Conservation (phyloP, 495 filamentous ascomycete species). For the Hypoxylon rickii region DNA sequence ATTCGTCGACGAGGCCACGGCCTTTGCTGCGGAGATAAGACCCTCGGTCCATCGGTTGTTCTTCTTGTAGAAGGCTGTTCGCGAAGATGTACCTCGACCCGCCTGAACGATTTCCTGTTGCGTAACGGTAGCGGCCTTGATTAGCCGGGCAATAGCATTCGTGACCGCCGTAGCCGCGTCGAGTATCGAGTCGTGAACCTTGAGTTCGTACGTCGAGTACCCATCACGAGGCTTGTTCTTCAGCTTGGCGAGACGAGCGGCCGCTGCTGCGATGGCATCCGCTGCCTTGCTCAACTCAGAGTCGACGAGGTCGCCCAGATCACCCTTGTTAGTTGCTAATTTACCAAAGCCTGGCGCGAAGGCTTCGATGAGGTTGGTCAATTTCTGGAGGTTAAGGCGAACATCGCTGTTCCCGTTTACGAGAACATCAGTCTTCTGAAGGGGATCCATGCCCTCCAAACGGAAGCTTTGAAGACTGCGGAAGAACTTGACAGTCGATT, state of each 20-base stretch:
- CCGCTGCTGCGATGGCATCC: conserved; percentile 90
- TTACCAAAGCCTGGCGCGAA: conserved; percentile 86
- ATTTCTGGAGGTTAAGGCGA: conserved; percentile 83
- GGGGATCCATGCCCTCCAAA: conserved; percentile 80
- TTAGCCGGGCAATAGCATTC: conserved; percentile 92
- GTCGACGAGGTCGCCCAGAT: conserved; percentile 93
- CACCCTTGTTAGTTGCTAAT: conserved; percentile 74
- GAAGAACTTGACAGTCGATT: conserved; percentile 93
- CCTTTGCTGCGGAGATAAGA: conserved; percentile 94
- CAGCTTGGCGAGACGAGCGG: conserved; percentile 83
- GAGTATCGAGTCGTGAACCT: conserved; percentile 91
- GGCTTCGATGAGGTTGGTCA: conserved; percentile 88
- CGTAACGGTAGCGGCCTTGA: conserved; percentile 91
- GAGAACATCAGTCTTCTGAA: conserved; percentile 91
- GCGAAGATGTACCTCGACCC: conserved; percentile 83
- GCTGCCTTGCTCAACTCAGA: conserved; percentile 91
- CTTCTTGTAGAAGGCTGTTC: conserved; percentile 99
- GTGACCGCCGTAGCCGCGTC: conserved; percentile 94
- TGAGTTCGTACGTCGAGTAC: conserved; percentile 95
- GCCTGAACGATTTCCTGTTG: conserved; percentile 98
- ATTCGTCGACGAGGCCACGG: conserved; percentile 89
- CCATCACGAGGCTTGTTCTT: conserved; percentile 91
- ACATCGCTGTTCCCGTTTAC: conserved; percentile 97
- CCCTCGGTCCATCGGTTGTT: conserved; percentile 97
- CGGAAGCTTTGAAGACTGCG: conserved; percentile 91